Evolutionary conservation across 257 asterid species (phyloP).

Genomic region (Solanum sparsipilum): DNA sequence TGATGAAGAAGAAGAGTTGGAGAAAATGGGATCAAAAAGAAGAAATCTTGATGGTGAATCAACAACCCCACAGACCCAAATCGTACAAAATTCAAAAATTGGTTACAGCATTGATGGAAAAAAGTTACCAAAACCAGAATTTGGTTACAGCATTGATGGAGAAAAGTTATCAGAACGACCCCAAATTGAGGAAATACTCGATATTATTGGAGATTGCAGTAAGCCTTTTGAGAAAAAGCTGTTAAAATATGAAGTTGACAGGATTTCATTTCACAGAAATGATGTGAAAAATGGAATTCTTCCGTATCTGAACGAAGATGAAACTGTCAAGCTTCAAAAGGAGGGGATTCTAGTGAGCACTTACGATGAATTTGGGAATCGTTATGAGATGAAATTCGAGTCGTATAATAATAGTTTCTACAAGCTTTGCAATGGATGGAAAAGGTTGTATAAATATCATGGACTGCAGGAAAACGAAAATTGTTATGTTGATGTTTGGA

Average conservation of each 20-base stretch:
- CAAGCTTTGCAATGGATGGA: slow-evolving; percentile 1
- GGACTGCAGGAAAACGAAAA: background rate
- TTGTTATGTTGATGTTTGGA: background rate
- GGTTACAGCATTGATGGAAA: background rate
- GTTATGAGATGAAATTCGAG: background rate
- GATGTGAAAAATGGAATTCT: background rate
- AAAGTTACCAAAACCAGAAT: background rate
- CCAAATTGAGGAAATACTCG: background rate
- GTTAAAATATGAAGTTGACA: background rate
- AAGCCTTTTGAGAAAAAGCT: background rate
- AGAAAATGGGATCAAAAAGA: background rate
- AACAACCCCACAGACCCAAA: background rate
- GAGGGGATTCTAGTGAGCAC: background rate
- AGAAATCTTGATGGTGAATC: background rate
- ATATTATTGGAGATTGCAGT: background rate
- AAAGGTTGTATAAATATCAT: background rate
- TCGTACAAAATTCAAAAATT: background rate
- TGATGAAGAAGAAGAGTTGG: background rate
- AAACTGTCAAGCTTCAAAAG: background rate
- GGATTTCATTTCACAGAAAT: background rate
- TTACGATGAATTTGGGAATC: background rate
- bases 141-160: background rate
- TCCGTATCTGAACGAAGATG: background rate
- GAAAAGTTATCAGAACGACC: background rate
- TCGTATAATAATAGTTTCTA: background rate